These are phyloP conservation scores for Tuber umbilicatum DNA, from an alignment of 495 filamentous ascomycete species.

Conservation along the genomic window DNA sequence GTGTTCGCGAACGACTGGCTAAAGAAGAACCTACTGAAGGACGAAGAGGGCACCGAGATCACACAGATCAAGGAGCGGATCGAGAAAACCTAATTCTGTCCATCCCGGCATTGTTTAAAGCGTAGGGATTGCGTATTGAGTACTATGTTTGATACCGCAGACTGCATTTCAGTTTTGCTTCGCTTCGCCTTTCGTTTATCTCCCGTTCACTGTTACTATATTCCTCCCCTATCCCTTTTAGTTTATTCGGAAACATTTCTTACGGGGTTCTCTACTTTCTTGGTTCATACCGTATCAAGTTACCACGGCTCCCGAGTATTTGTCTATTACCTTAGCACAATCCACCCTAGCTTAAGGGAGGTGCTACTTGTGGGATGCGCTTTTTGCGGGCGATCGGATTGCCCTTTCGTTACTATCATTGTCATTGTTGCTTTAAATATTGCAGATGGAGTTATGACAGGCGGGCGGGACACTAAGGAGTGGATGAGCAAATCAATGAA, in stretches of 20 bases:
- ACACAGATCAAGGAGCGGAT: neutral
- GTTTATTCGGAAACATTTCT: neutral
- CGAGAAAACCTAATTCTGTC: neutral
- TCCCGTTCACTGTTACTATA: neutral
- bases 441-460: neutral
- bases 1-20: conserved; percentile 94
- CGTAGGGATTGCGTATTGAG: neutral
- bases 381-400: neutral
- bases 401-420: neutral
- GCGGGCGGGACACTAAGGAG: neutral
- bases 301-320: neutral
- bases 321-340: neutral
- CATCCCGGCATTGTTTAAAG: neutral
- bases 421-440: neutral
- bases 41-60: conserved; percentile 17
- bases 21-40: conserved; percentile 58
- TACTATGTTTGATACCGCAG: neutral
- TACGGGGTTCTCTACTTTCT: neutral
- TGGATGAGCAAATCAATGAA: neutral
- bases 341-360: neutral
- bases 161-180: neutral
- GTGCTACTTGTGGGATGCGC: neutral
- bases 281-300: neutral
- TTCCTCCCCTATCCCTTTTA: neutral
- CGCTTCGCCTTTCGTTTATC: neutral